Evolutionary conservation across 1,139 yeast genomes (phyloP).

Genomic region (Blastobotrys capitulatus): DNA sequence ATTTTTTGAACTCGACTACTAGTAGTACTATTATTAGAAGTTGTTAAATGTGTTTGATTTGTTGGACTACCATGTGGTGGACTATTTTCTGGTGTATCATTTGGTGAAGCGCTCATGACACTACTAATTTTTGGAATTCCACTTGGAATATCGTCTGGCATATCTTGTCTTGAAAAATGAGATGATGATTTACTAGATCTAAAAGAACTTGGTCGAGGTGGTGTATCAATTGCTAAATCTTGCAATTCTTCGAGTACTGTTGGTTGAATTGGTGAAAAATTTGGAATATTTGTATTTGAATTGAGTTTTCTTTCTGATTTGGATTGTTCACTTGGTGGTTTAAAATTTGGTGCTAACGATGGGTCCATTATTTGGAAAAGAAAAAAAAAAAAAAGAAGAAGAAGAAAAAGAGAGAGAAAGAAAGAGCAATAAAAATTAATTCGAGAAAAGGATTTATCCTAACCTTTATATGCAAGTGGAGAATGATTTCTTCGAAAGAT

Average conservation of each 20-base stretch:
- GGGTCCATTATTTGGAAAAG: slow-evolving; percentile 32
- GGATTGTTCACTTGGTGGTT: slow-evolving; percentile 33
- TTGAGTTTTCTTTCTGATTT: slow-evolving; percentile 43
- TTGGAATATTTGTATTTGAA: slow-evolving; percentile 62
- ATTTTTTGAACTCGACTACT: too few species aligned
- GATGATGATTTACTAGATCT: background rate
- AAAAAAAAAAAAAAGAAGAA: background rate
- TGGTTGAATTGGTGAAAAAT: slow-evolving; percentile 67
- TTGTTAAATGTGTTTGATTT: background rate
- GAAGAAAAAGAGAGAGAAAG: background rate
- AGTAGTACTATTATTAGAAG: too few species aligned
- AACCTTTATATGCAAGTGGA: too few species aligned
- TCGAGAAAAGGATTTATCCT: too few species aligned
- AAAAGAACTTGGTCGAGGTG: background rate
- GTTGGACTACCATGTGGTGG: background rate
- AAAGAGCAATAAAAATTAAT: background rate
- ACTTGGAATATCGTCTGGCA: slow-evolving; percentile 16
- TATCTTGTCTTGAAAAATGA: background rate
- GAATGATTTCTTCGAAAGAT: too few species aligned
- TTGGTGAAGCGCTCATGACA: slow-evolving; percentile 15
- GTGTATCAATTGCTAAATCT: slow-evolving; percentile 4
- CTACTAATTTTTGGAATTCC: slow-evolving; percentile 20
- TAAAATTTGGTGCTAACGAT: slow-evolving; percentile 34
- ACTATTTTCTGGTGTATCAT: background rate
- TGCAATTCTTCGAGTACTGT: slow-evolving; percentile 72